A percentile compares a stretch with the other conserved stretches of the same genome.
Conservation (phyloP, 2,329 filamentous ascomycete species). For the Alternaria rosae region DNA sequence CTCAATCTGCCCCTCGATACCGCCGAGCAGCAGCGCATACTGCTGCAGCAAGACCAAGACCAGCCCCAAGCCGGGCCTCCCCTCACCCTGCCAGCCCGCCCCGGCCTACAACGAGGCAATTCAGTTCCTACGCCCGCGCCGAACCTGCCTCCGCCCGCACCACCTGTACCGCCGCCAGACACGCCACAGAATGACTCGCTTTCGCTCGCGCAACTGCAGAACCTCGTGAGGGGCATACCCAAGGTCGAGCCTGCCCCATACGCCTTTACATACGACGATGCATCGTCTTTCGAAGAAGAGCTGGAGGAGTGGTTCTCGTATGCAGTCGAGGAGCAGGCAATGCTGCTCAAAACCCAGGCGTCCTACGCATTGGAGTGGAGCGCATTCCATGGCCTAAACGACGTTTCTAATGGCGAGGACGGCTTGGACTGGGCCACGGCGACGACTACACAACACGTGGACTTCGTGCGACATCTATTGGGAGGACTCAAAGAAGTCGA, state of each 20-base stretch:
- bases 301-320: conserved; percentile 98
- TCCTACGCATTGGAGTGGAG: conserved; percentile 80
- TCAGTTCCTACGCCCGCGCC: conserved; percentile 52
- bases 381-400: conserved; percentile 48
- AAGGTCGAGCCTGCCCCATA: conserved; percentile 63
- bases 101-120: conserved; percentile 50
- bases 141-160: conserved; percentile 54
- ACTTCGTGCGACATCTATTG: conserved; percentile 63
- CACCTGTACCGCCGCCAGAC: conserved; percentile 41
- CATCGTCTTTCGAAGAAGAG: conserved; percentile 76
- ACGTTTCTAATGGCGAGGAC: conserved; percentile 50
- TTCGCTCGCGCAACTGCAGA: conserved; percentile 57
- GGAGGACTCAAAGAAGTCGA: conserved; percentile 41
- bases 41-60: conserved; percentile 31
- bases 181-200: conserved; percentile 53
- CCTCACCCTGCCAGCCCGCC: conserved; percentile 44
- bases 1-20: conserved; percentile 48
- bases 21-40: conserved; percentile 43
- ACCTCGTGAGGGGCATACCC: conserved; percentile 55
- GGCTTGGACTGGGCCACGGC: conserved; percentile 71
- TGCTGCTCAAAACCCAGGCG: conserved; percentile 76
- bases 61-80: conserved; percentile 27
- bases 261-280: conserved; percentile 72
- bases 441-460: conserved; percentile 61
- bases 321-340: conserved; percentile 82